Evolutionary conservation across 1,139 yeast species (phyloP).

Genomic region (Diutina scorzettiae): DNA sequence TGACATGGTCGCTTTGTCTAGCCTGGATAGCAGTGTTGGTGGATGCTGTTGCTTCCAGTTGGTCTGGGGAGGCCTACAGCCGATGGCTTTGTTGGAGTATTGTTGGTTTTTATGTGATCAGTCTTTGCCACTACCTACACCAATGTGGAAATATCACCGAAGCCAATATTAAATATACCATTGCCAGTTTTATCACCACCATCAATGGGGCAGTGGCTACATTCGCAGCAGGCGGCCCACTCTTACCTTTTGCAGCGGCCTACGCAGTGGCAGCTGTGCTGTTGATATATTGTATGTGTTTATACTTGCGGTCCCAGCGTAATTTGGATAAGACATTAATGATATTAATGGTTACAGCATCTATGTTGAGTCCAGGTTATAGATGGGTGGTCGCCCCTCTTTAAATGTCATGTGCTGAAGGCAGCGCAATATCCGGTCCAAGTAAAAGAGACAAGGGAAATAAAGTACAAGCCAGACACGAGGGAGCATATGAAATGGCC

Average conservation of each 20-base stretch:
- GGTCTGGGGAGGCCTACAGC: not conserved
- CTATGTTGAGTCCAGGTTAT: no score
- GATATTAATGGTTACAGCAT: not conserved
- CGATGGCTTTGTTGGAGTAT: not conserved
- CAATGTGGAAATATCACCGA: not conserved
- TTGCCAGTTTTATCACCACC: not conserved
- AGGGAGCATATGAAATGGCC: no score
- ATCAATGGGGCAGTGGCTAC: not conserved
- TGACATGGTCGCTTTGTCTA: not conserved
- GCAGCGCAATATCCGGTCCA: no score
- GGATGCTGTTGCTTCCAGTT: no score
- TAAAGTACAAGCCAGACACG: no score
- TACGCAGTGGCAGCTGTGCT: not conserved
- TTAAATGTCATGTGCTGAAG: no score
- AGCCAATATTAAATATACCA: not conserved
- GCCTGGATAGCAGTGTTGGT: no score
- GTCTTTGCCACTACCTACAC: not conserved
- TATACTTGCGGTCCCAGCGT: not conserved
- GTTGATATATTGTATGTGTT: not conserved
- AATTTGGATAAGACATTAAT: not conserved
- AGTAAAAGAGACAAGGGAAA: no score
- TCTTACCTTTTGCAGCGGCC: not conserved
- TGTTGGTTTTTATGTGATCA: not conserved
- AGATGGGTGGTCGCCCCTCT: no score
- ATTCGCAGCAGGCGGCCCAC: not conserved